phyloP scores from a whole-genome alignment of 2,329 filamentous ascomycete species.

The Calonectria leucothoes region DNA sequence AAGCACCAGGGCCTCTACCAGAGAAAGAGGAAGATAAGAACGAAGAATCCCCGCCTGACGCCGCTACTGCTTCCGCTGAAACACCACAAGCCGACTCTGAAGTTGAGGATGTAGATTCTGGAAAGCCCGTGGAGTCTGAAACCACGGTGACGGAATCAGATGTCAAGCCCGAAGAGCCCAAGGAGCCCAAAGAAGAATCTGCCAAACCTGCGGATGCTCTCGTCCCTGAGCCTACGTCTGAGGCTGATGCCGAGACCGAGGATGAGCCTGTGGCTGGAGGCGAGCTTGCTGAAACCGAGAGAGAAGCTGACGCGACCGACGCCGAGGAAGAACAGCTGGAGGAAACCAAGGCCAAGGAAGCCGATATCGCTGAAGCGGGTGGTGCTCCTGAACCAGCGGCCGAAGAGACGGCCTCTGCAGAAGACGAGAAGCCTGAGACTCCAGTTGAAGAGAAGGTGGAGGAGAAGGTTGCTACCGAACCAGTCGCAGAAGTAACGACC shows the following conservation, averaged over 20 bases:
- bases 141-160: slow-evolving; percentile 8
- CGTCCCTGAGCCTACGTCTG: slow-evolving; percentile 8
- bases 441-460: neutral
- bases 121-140: slow-evolving; percentile 4
- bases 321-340: neutral
- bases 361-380: neutral
- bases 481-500: neutral
- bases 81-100: slow-evolving; percentile 1
- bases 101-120: slow-evolving; percentile 8
- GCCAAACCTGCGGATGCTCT: slow-evolving; percentile 1
- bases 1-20: slow-evolving; percentile 6
- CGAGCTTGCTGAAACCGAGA: slow-evolving; percentile 9
- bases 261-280: slow-evolving; percentile 9
- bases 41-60: slow-evolving; percentile 11
- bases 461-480: neutral
- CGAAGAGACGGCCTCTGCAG: neutral
- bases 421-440: neutral
- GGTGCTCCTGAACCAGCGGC: neutral
- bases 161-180: neutral
- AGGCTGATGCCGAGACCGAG: slow-evolving; percentile 11
- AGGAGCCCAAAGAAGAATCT: neutral
- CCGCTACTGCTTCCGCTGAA: slow-evolving; percentile 6
- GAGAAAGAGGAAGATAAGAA: slow-evolving; percentile 11
- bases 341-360: slow-evolving; percentile 9
- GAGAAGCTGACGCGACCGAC: slow-evolving; percentile 19